Base-by-base conservation (phyloP, 768 basidiomycete species). In the Rhodotorula babjevae region DNA sequence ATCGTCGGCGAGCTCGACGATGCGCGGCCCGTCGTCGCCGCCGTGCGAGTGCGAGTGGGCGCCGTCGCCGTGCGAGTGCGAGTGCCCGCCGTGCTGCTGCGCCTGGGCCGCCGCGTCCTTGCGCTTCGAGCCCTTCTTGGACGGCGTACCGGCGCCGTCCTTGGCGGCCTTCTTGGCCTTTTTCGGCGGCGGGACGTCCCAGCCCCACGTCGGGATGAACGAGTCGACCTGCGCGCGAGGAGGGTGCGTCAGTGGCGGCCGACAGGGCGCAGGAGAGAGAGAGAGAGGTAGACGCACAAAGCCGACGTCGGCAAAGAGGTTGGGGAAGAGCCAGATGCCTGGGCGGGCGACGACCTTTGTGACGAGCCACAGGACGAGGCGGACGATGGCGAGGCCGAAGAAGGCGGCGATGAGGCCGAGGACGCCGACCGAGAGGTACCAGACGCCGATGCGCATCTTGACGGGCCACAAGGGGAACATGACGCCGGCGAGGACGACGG, bases 381-480 rank as follows among this genome's bases (percentile, higher is more conserved):
- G 87, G 64, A 98, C 85, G 76, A 98, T 87, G 25, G 93, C 92
- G 71, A 97, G 86, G 19, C 81, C 93, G 79, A 98, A 92, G 84
- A 99, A 94, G 68, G 92, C 83, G 47, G 87, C 94, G 68, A 98
- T 86, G 74, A 98, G 84, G 44, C 90, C 91, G 55, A 99, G 85
- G 82, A 93, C 88, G 59, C 83, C 90, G 69, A 97, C 88, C 76
- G 89, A 90, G 75, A 99, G 84, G 81, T 99, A 99, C 90, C 91
- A 97, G 68, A 94, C 95, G 49, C 95, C 94, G 44, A 94, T 83
- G 23, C 95, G 87, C 86, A 99, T 87, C 77, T 87, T 88, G 61
- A 90, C 87, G 3, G 96, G 96, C 96, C 96, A 99, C 25, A 99
- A 85, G 8, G 96, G 96, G 87, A 96, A 99, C 93, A 99, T 96